A percentile compares a stretch with the other conserved stretches of the same genome.
These are phyloP conservation scores for Myotisia sp. DNA, from an alignment of 2,329 filamentous ascomycete genomes.

Conservation along the genomic window DNA sequence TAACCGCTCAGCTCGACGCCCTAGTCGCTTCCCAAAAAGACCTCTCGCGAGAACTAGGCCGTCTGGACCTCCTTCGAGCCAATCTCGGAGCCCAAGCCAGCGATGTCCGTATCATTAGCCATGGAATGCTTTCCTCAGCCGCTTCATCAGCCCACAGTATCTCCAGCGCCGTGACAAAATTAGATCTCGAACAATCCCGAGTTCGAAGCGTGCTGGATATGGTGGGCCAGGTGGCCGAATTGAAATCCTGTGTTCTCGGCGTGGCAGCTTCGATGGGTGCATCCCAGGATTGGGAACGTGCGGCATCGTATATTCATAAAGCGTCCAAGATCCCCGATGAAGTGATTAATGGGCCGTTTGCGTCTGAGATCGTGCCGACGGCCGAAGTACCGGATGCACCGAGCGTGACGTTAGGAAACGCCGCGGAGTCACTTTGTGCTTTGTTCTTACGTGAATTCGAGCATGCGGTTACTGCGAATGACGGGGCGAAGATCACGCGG, in stretches of 20 bases:
- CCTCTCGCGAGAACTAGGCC: conserved; percentile 69
- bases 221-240: conserved; percentile 89
- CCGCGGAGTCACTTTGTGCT: conserved; percentile 76
- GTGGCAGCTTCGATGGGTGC: conserved; percentile 94
- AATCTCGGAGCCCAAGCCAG: conserved; percentile 77
- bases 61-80: conserved; percentile 77
- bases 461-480: conserved; percentile 71
- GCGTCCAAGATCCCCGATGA: conserved; percentile 66
- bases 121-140: conserved; percentile 78
- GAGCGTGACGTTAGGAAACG: conserved; percentile 69
- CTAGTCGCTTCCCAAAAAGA: conserved; percentile 74
- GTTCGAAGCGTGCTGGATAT: conserved; percentile 83
- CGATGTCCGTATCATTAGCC: conserved; percentile 67
- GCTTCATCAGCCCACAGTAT: conserved; percentile 74
- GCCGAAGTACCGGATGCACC: conserved; percentile 90
- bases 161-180: conserved; percentile 68
- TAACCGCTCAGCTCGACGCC: conserved; percentile 59
- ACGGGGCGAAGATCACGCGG: conserved; percentile 75
- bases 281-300: conserved; percentile 96
- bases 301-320: conserved; percentile 73
- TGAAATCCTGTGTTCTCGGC: conserved; percentile 90
- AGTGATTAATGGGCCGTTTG: conserved; percentile 73
- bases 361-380: conserved; percentile 82
- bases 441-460: conserved; percentile 92
- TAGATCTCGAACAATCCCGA: conserved; percentile 81